Base-by-base conservation (phyloP, 2,329 filamentous ascomycete genomes). In the Gaeumannomyces tritici region DNA sequence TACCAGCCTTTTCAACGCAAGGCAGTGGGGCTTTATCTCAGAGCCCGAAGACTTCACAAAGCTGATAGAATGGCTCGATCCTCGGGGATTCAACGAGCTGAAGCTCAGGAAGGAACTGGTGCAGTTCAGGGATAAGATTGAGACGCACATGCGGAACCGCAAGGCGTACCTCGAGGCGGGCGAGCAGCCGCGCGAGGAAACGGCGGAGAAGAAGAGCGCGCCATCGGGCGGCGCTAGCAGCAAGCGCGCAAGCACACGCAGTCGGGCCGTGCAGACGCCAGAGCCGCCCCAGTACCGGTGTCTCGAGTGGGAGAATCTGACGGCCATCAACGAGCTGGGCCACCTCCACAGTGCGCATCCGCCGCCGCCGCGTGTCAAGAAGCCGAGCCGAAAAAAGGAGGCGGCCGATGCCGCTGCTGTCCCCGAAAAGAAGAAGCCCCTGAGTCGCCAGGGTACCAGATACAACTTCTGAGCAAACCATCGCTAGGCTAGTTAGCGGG, bases 11-110 rank as follows among this genome's bases (percentile, higher is more conserved):
- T 86, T 83, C 64, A 88, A 83, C 61, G 91, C 93, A 2, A 77
- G 79, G 15, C 89, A 98, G 73, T 99, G 95, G 93, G 95, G 90
- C 13, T 99, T 91, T 75, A 92, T 91, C 69, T 90, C 93, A 51
- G 89, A 95, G 13, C 86, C 90, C 0, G 85, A 89, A 59, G 83
- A 90, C 51, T 76, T 99, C 6, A 90, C 95, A 65, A 83, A 83
- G 61, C 82, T 99, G 24, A 85, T 98, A 65, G 83, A 83, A 61
- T 99, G 95, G 93, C 82, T 99, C 5, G 93, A 99, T 70, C 83
- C 88, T 15, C 89, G 91, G 21, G 95, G 95, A 1, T 81, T 89
- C 66, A 92, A 96, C 66, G 95, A 99, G 75, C 77, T 89, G 65
- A 93, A 91, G 71, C 80, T 99, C 60, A 86, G 89, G 64, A 98